These are phyloP conservation scores for Phylloporus gajari DNA, from an alignment of 1,284 basidiomycete species.

Conservation along the genomic window DNA sequence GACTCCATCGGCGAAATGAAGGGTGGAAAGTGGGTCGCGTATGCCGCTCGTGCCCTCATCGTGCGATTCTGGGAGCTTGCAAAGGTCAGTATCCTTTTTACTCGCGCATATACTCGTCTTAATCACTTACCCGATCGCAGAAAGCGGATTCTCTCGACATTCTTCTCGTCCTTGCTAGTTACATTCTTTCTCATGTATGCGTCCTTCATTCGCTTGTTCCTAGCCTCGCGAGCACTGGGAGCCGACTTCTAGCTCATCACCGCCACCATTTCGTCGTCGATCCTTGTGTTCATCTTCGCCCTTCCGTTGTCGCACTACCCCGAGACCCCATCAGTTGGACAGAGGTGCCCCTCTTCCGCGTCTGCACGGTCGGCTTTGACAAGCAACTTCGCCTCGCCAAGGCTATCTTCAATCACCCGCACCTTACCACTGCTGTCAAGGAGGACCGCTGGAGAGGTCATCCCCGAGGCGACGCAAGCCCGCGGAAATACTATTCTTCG, in stretches of 20 bases:
- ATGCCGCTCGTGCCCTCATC: slow-evolving; percentile 83
- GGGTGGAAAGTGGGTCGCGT: slow-evolving; percentile 86
- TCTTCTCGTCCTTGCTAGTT: slow-evolving; percentile 93
- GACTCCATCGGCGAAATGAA: slow-evolving; percentile 73
- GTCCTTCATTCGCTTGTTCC: slow-evolving; percentile 91
- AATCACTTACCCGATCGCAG: slow-evolving; percentile 47
- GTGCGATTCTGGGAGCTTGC: slow-evolving; percentile 88
- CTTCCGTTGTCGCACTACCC: slow-evolving; percentile 87
- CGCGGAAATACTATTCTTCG: slow-evolving; percentile 88
- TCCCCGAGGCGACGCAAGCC: slow-evolving; percentile 83
- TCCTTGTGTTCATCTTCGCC: slow-evolving; percentile 88
- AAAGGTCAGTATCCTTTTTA: slow-evolving; percentile 61
- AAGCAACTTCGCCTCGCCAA: slow-evolving; percentile 94
- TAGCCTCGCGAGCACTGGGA: slow-evolving; percentile 87
- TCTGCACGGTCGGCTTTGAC: slow-evolving; percentile 98
- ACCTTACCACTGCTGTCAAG: slow-evolving; percentile 67
- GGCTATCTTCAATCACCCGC: slow-evolving; percentile 90
- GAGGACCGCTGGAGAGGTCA: slow-evolving; percentile 67
- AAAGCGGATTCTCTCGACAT: slow-evolving; percentile 97
- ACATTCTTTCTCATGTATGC: slow-evolving; percentile 96
- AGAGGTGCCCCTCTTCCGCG: slow-evolving; percentile 96
- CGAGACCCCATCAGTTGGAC: slow-evolving; percentile 88
- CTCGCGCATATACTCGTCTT: background rate
- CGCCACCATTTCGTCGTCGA: slow-evolving; percentile 86
- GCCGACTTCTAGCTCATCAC: slow-evolving; percentile 91